Base-by-base conservation (phyloP, 2,329 filamentous ascomycete genomes). In the Hirsutella minnesotensis region DNA sequence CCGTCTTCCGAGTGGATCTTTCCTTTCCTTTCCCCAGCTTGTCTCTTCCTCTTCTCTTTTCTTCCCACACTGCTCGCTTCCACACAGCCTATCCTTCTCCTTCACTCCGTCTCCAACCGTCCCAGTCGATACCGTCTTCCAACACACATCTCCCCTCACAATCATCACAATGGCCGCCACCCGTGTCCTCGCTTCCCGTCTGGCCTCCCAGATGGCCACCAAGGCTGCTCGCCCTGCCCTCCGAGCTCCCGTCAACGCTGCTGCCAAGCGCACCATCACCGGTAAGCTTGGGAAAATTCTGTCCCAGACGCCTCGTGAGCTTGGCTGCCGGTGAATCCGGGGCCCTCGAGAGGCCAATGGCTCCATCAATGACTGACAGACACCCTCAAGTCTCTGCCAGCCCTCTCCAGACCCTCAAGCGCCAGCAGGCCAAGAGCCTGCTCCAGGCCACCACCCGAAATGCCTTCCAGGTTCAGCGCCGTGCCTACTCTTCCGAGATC, bases 401-500 rank as follows among this genome's bases (percentile, higher is more conserved):
- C 62, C 75, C 80, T 63, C 75, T 84, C 72, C 79, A 81, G 74
- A 72, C 81, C 70, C 68, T 82, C 66, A 86, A 85, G 79, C 83
- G 83, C 70, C 75, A 79, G 70, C 77, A 81, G 69, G 71, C 72
- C 55, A 72, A 74, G 60, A 73, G 71, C 65, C 74, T 82, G 70
- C 67, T 83, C 69, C 75, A 77, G 69, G 69, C 74, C 67, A 75
- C 76, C 66, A 71, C 70, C 64, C 75, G 76, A 69, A 73, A 77
- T 68, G 77, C 74, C 61, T 78, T 78, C 72, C 67, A 73, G 66
- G 63, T 70, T 62, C 70, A 75, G 65, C 78, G 76, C 68, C 83
- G 83, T 64, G 77, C 80, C 66, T 89, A 88, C 82, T 86, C 81
- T 62, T 88, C 84, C 63, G 84, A 89, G 80, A 85, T 89, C 69